Conservation (phyloP, 148 eudicot genomes). For the Camellia sinensis region DNA sequence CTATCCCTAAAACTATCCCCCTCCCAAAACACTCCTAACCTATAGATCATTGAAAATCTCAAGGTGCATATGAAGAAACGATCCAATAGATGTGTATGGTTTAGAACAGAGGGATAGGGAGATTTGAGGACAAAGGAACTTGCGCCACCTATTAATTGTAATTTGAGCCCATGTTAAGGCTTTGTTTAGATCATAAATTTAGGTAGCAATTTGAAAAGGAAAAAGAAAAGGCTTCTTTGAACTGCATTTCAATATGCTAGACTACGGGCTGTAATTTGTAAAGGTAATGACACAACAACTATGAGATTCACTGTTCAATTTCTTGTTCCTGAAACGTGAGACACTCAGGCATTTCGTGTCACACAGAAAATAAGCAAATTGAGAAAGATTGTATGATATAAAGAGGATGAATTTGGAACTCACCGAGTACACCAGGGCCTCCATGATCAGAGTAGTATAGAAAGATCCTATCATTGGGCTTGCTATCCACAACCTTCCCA, state of each 20-base stretch:
- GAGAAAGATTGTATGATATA: constrained; percentile 23
- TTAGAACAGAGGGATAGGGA: no score
- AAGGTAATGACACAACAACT: background rate
- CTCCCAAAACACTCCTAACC: no score
- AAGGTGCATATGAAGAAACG: no score
- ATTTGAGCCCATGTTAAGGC: no score
- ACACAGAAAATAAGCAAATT: background rate
- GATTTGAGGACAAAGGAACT: no score
- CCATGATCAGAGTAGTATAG: constrained; percentile 60
- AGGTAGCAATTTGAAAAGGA: no score
- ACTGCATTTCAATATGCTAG: background rate
- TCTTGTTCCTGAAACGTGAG: background rate
- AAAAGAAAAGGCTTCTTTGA: background rate
- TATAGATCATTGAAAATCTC: no score
- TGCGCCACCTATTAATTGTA: no score
- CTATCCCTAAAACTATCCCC: no score
- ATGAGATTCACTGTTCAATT: background rate
- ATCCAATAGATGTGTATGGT: no score
- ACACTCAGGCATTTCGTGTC: background rate
- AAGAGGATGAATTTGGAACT: constrained; percentile 12
- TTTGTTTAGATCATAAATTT: no score
- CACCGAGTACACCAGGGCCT: constrained; percentile 59
- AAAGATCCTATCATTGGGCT: constrained; percentile 51
- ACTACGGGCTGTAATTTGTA: background rate
- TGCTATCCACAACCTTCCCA: constrained; percentile 53